Base-by-base conservation (phyloP, 768 basidiomycete genomes). In the Boletus fagicola region DNA sequence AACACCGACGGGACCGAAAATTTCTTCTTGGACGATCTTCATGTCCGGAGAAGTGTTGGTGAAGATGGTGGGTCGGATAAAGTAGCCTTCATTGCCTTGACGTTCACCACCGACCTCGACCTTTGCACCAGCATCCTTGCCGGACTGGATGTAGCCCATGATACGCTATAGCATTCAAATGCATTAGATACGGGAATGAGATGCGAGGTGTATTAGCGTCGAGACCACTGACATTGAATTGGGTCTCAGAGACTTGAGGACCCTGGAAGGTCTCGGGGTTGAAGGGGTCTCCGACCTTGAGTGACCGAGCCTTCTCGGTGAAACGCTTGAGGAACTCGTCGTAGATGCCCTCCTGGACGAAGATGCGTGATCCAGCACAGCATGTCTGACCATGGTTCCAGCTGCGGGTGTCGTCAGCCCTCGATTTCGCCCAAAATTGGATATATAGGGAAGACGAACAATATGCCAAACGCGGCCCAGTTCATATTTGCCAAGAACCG, bases 331-430 rank as follows among this genome's bases (percentile, higher is more conserved):
- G 65, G 77, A 94, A 93, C 60, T 83, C 70, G 71, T 94, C 91
- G 74, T 94, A 93, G 63, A 94, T 83, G 4, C 76, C 74, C 57
- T 81, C 84, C 66, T 94, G 92, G 5, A 94, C 89, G 66, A 80
- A 92, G 65, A 94, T 84, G 59, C 93, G 83, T 22, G 90, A 88
- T 11, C 91, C 88, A 12, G 90, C 90, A 62, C 83, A 83, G 75
- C 92, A 94, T 16, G 80, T 77, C 72, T 94, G 92, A 24, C 92
- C 91, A 50, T 83, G 81, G 65, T 89, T 90, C 74, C 74, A 84
- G 74, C 85, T 88, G 68, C 16, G 15, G n/a, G 48, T 47, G 31
- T 24, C 15, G 12, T 68, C 38, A 72, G 66, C 60, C 28, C 65
- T 69, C 28, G 8, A 43, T 26, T 38, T 40, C 20, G 18, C 26